Evolutionary conservation across 2,329 filamentous ascomycete genomes (phyloP), one percentile per base, ranked within the genome.

Genomic region (Parascedosporium putredinis): DNA sequence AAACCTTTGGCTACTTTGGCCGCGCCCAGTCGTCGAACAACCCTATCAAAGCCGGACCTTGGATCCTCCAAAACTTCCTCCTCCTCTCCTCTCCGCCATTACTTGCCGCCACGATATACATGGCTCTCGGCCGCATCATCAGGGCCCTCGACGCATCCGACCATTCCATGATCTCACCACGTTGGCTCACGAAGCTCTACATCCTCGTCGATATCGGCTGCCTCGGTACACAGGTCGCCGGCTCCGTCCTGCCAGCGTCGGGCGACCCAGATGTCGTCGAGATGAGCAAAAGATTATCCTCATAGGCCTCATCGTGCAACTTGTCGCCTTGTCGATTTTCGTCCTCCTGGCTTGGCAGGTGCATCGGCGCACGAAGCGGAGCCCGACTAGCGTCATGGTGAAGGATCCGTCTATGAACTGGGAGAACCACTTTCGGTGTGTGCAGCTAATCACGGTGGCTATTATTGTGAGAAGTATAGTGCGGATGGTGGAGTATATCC

Each of bases 241-340:
- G 59, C 27, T 57, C 53, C 8, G 53, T 61, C 52, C 52, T 61
- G 4, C 56, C 58, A 1, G 53, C 49, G 6, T 57, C 60, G 7
- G 50, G 50, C 4, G 61, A 54, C 36, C 57, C 67, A 20, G 45
- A 48, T 3, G 50, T 22, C 9, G 58, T 61, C n/a, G 58, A 60
- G 51, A 57, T 56, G 2, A 73, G 72, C 20, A 73, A 50, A 67
- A 71, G 9, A 60, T 79, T 42, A 71, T 80, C 4, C 60, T 80
- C 5, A 70, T 57, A 2, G 78, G 78, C 2, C 60, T 82, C 1
- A 60, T 72, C 8, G 61, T 80, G 3, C 78, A 82, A 56, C 66
- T 81, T n/a, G 36, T 75, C 14, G 70, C 75, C 51, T 79, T 81
- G 47, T 65, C 65, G 1, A 63, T 78, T 48, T 81, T 82, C 55